These are phyloP conservation scores for Phyllosticta citriasiana DNA, from an alignment of 2,329 filamentous ascomycete species.

Conservation along the genomic window DNA sequence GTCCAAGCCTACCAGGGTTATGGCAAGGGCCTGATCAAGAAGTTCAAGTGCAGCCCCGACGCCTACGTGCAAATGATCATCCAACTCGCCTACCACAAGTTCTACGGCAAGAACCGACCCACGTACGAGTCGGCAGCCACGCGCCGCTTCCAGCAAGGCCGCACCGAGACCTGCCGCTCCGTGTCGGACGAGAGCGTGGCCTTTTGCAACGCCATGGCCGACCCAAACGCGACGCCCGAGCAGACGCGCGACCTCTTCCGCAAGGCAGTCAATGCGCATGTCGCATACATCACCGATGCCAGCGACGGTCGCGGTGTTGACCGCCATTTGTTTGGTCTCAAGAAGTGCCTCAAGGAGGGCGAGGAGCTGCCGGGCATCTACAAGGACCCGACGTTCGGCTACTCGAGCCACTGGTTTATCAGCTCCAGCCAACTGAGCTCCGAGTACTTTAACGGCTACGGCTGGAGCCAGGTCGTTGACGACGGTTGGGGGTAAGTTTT, in stretches of 20 bases:
- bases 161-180: slow-evolving; percentile 88
- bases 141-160: slow-evolving; percentile 88
- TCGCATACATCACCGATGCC: slow-evolving; percentile 84
- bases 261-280: slow-evolving; percentile 68
- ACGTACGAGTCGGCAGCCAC: slow-evolving; percentile 97
- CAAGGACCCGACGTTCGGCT: slow-evolving; percentile 74
- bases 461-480: slow-evolving; percentile 96
- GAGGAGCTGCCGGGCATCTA: slow-evolving; percentile 77
- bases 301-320: slow-evolving; percentile 91
- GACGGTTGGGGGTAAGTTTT: slow-evolving; percentile 64
- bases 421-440: slow-evolving; percentile 83
- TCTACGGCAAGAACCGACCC: slow-evolving; percentile 95
- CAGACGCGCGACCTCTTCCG: slow-evolving; percentile 67
- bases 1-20: slow-evolving; percentile 97
- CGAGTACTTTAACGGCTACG: slow-evolving; percentile 98
- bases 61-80: slow-evolving; percentile 98
- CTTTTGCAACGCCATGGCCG: slow-evolving; percentile 81
- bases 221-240: slow-evolving; percentile 53
- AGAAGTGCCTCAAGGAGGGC: slow-evolving; percentile 73
- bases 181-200: slow-evolving; percentile 86
- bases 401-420: slow-evolving; percentile 82
- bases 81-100: slow-evolving; percentile 95
- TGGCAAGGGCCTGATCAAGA: slow-evolving; percentile 97
- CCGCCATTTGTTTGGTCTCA: slow-evolving; percentile 91
- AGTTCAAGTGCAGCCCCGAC: slow-evolving; percentile 96